A percentile compares a stretch with the other conserved stretches of the same genome.
phyloP scores from a whole-genome alignment of 2,329 filamentous ascomycete genomes.

The Arachnomyces sp. region DNA sequence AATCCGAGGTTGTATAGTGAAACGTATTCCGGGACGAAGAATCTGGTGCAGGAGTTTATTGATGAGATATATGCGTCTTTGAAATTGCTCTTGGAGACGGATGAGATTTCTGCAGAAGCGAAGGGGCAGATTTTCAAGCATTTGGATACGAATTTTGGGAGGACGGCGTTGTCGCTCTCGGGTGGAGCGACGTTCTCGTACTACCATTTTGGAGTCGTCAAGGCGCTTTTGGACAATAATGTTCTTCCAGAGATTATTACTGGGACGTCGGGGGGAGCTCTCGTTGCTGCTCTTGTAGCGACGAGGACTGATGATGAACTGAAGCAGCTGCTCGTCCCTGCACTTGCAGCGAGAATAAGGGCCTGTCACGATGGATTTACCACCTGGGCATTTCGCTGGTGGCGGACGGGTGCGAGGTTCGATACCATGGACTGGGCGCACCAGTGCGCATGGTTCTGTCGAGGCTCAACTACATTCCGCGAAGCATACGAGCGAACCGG shows the following conservation, averaged over 20 bases:
- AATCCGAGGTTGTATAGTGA: conserved; percentile 93
- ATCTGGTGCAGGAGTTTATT: conserved; percentile 80
- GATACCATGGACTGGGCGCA: conserved; percentile 88
- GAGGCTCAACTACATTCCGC: conserved; percentile 84
- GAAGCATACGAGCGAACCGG: conserved; percentile 93
- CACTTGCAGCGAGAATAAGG: conserved; percentile 74
- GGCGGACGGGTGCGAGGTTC: conserved; percentile 85
- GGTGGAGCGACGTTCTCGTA: conserved; percentile 93
- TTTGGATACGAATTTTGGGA: conserved; percentile 80
- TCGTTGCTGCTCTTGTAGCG: conserved; percentile 78
- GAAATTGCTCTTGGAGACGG: conserved; percentile 59
- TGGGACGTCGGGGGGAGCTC: conserved; percentile 86
- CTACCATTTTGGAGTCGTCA: conserved; percentile 91
- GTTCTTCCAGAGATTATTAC: conserved; percentile 90
- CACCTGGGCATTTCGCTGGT: conserved; percentile 79
- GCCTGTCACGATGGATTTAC: conserved; percentile 72
- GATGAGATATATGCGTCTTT: conserved; percentile 60
- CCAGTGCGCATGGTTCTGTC: conserved; percentile 80
- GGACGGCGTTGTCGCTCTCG: conserved; percentile 85
- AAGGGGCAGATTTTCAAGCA: conserved; percentile 82
- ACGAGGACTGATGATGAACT: conserved; percentile 90
- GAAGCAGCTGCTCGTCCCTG: conserved; percentile 74
- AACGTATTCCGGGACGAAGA: conserved; percentile 96
- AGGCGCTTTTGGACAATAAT: conserved; percentile 77
- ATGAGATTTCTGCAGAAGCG: conserved; percentile 60